These are phyloP conservation scores for Colletotrichum viniferum DNA, from an alignment of 2,329 filamentous ascomycete species.

Conservation along the genomic window DNA sequence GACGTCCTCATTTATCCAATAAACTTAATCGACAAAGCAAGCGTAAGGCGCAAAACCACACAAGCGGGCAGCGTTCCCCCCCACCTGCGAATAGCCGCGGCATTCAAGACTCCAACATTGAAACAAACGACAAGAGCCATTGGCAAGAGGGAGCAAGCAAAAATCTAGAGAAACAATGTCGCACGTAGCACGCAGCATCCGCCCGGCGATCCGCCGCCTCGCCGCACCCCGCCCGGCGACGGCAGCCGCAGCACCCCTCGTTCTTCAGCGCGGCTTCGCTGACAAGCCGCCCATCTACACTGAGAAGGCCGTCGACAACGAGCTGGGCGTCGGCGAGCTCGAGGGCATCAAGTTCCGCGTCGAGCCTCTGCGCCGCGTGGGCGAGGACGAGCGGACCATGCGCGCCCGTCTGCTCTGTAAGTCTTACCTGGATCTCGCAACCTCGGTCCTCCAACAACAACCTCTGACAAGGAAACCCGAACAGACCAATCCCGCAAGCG, in stretches of 20 bases:
- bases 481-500: conserved; percentile 95
- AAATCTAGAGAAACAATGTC: background rate
- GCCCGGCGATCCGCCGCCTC: conserved; percentile 23
- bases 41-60: background rate
- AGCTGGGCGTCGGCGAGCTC: conserved; percentile 85
- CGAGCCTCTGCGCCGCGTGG: conserved; percentile 83
- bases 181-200: conserved; percentile 20
- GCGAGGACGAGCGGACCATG: conserved; percentile 86
- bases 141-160: background rate
- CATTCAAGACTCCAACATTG: background rate
- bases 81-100: background rate
- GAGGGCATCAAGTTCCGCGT: conserved; percentile 86
- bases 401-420: conserved; percentile 78
- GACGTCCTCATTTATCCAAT: background rate
- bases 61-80: background rate
- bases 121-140: background rate
- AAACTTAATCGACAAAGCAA: background rate
- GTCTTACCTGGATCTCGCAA: conserved; percentile 31
- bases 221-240: conserved; percentile 19
- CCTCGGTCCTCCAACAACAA: background rate
- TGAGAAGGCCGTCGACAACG: conserved; percentile 34
- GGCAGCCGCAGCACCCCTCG: conserved; percentile 17
- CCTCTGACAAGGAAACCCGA: background rate
- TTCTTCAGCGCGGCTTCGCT: conserved; percentile 17
- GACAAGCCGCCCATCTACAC: conserved; percentile 29